Percentiles rank a stretch among this genome's conserved stretches.
These are phyloP conservation scores for Wickerhamiella sorbophila DNA, from an alignment of 805 yeast species.

Conservation along the genomic window DNA sequence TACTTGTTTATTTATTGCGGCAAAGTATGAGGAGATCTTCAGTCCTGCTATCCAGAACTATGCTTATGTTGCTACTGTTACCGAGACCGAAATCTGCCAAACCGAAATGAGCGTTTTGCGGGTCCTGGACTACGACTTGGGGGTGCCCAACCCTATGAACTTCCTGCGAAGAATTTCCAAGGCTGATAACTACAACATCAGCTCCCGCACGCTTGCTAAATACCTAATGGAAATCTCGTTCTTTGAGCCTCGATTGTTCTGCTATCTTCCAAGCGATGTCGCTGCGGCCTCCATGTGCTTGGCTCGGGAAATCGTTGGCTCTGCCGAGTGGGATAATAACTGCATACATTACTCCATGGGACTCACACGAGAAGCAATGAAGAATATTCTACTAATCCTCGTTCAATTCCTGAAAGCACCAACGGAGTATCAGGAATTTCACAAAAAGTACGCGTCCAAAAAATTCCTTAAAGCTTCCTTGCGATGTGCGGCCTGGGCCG, in stretches of 20 bases:
- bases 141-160: constrained; percentile 82
- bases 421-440: constrained; percentile 80
- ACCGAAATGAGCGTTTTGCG: constrained; percentile 73
- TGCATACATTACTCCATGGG: constrained; percentile 88
- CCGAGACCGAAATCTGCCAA: constrained; percentile 61
- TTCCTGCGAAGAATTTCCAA: constrained; percentile 77
- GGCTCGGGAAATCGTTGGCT: constrained; percentile 52
- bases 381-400: constrained; percentile 58
- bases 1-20: constrained; percentile 74
- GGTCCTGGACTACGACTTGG: constrained; percentile 55
- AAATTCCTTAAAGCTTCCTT: constrained; percentile 57
- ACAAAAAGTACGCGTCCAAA: constrained; percentile 81
- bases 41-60: constrained; percentile 75
- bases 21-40: constrained; percentile 85
- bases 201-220: constrained; percentile 72
- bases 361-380: constrained; percentile 55
- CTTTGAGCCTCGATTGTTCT: constrained; percentile 62
- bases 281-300: constrained; percentile 84
- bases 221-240: constrained; percentile 65
- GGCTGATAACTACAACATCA: constrained; percentile 80
- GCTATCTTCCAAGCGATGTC: constrained; percentile 57
- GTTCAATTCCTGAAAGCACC: constrained; percentile 63
- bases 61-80: constrained; percentile 79
- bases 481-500: constrained; percentile 25
- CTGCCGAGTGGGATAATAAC: constrained; percentile 64